phyloP scores from a whole-genome alignment of 257 asterid species.

The Thymus mandschuricus region DNA sequence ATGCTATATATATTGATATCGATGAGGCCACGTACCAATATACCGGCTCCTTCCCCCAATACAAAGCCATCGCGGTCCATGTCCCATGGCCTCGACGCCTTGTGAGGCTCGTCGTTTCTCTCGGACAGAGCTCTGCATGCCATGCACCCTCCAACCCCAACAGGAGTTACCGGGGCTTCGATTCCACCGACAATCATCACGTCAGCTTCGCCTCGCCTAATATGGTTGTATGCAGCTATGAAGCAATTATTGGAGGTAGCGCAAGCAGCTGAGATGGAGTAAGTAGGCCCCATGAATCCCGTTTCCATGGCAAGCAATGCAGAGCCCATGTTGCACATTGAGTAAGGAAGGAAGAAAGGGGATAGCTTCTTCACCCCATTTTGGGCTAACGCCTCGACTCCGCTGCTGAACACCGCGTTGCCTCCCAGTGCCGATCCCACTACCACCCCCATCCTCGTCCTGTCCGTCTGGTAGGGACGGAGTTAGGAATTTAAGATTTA shows the following conservation, averaged over 20 bases:
- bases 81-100: slow-evolving; percentile 13
- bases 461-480: no score
- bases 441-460: no score
- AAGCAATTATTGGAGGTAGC: slow-evolving; percentile 13
- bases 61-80: slow-evolving; percentile 5
- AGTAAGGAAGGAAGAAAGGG: no score
- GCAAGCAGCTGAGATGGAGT: slow-evolving; percentile 5
- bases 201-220: not conserved
- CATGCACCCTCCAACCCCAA: not conserved
- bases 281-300: no score
- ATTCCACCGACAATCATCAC: slow-evolving; percentile 6
- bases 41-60: slow-evolving; percentile 5
- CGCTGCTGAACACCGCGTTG: no score
- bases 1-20: no score
- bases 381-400: no score
- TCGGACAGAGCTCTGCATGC: slow-evolving; percentile 3
- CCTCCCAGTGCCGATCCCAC: no score
- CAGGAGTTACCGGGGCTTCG: not conserved
- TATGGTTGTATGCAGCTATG: slow-evolving; percentile 1
- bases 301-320: no score
- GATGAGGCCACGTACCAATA: not conserved
- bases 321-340: no score
- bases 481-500: no score
- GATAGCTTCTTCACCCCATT: no score
- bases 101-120: not conserved